Conservation (phyloP, 306 rosid species). For the Glycine tomentella region DNA sequence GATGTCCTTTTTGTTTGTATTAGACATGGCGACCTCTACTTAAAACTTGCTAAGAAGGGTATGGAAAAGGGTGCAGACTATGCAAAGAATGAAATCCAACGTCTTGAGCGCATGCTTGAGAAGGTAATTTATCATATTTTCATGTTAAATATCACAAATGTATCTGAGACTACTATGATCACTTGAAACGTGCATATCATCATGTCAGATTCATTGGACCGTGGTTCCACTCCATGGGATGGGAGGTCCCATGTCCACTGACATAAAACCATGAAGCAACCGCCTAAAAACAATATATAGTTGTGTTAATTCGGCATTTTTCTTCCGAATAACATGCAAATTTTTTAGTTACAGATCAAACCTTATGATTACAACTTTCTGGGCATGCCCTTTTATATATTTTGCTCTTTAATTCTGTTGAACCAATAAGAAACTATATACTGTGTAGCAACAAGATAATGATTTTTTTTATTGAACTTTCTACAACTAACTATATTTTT, state of each 20-base stretch:
- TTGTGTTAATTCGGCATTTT: slow-evolving; percentile 1
- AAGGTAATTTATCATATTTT: slow-evolving; percentile 54
- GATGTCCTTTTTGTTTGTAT: slow-evolving; percentile 15
- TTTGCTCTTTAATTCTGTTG: background rate
- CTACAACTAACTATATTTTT: background rate
- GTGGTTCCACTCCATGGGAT: slow-evolving; percentile 8
- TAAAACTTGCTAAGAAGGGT: slow-evolving; percentile 72
- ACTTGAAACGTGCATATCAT: slow-evolving; percentile 7
- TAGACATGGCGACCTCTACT: slow-evolving; percentile 77
- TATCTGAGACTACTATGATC: background rate
- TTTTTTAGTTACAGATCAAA: background rate
- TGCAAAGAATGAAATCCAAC: slow-evolving; percentile 76
- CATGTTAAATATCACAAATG: background rate
- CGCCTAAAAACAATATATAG: background rate
- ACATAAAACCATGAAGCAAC: slow-evolving; percentile 5
- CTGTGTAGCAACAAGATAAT: background rate
- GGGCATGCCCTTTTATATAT: background rate
- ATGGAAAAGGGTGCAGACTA: slow-evolving; percentile 81
- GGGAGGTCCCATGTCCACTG: slow-evolving; percentile 8
- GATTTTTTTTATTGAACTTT: background rate
- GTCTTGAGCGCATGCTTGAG: slow-evolving; percentile 79
- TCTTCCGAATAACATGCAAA: background rate
- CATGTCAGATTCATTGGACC: slow-evolving; percentile 1
- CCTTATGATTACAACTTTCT: background rate
- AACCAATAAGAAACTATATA: background rate